These are phyloP conservation scores for Cubamyces sp. DNA, from an alignment of 768 basidiomycete genomes.

Conservation along the genomic window DNA sequence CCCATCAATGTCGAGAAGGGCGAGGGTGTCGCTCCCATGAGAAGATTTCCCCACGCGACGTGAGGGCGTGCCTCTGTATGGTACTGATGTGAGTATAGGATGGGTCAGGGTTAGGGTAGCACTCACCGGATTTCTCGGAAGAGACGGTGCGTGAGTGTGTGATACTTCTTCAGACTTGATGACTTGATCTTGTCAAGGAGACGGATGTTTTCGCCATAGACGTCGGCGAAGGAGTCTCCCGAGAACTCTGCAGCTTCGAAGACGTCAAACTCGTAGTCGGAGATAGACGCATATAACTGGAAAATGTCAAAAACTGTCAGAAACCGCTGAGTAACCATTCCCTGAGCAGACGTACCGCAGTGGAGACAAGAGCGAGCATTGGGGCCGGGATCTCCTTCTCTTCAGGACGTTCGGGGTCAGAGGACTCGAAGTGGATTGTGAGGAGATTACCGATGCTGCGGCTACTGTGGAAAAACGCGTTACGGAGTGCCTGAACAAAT, in stretches of 20 bases:
- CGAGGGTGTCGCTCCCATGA: not conserved
- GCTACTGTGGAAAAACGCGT: not conserved
- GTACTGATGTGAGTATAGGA: not conserved
- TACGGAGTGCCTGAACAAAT: not conserved
- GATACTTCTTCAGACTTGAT: not conserved
- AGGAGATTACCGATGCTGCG: not conserved
- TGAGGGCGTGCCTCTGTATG: not conserved
- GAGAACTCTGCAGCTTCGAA: not conserved
- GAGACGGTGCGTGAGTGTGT: not conserved
- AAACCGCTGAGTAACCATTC: not conserved
- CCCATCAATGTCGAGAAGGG: not conserved
- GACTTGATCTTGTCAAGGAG: not conserved
- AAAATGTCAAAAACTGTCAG: not conserved
- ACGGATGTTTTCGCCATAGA: not conserved
- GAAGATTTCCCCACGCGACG: not conserved
- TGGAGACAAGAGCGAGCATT: not conserved
- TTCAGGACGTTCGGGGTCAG: not conserved
- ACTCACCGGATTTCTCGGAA: not conserved
- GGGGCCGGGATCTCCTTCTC: constrained; percentile 3
- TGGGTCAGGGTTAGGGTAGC: not conserved
- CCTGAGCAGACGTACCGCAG: not conserved
- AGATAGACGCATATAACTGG: constrained; percentile 1
- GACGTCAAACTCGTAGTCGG: not conserved
- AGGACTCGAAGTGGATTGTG: not conserved
- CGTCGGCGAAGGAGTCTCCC: not conserved